Evolutionary conservation across 2,329 filamentous ascomycete genomes (phyloP).

Genomic region (Alternaria ethzedia): DNA sequence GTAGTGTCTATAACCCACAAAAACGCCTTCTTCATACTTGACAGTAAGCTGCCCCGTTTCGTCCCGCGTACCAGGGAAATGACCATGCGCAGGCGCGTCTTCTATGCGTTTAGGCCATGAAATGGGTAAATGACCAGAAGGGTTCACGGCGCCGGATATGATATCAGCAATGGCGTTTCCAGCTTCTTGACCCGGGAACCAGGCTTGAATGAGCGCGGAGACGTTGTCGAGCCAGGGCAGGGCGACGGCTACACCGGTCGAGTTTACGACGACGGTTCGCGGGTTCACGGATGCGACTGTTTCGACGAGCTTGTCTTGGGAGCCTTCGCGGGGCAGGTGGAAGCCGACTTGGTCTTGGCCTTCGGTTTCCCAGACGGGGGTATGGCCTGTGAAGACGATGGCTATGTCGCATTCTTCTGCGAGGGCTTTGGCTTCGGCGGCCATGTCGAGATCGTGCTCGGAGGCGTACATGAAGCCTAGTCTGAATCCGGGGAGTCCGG

Average conservation of each 20-base stretch:
- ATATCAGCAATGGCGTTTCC: constrained; percentile 53
- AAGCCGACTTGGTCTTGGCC: constrained; percentile 65
- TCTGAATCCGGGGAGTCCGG: constrained; percentile 40
- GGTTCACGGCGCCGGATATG: constrained; percentile 49
- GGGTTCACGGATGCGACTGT: constrained; percentile 71
- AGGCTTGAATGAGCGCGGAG: constrained; percentile 50
- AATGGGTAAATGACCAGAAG: constrained; percentile 48
- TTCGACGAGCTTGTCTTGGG: constrained; percentile 68
- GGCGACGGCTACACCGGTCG: constrained; percentile 75
- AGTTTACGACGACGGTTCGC: constrained; percentile 74
- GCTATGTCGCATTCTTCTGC: constrained; percentile 38
- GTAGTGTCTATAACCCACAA: constrained; percentile 63
- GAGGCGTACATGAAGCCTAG: constrained; percentile 42
- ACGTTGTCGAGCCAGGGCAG: constrained; percentile 69
- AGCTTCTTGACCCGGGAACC: constrained; percentile 52
- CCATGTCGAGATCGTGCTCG: constrained; percentile 39
- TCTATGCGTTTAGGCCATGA: constrained; percentile 48
- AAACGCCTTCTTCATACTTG: constrained; percentile 60
- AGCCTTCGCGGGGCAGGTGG: constrained; percentile 61
- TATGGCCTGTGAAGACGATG: constrained; percentile 45
- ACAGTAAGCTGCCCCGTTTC: constrained; percentile 66
- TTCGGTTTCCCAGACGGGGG: constrained; percentile 55
- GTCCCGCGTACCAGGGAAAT: constrained; percentile 49
- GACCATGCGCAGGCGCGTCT: constrained; percentile 45
- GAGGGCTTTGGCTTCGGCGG: constrained; percentile 31